Conservation (phyloP, 169 alveolate genomes). For the Eimeria falciformis region DNA sequence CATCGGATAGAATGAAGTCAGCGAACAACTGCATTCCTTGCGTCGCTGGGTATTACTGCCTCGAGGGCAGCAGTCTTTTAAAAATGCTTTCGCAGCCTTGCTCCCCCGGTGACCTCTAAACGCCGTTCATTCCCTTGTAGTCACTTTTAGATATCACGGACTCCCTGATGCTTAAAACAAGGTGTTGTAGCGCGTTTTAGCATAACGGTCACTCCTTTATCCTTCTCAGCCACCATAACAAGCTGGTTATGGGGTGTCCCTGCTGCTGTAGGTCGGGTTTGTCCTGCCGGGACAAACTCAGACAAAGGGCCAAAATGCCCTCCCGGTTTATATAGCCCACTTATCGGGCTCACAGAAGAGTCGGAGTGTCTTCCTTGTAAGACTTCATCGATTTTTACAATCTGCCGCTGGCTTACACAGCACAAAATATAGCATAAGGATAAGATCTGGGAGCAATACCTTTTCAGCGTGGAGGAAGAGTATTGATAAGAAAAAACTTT, state of each 20-base stretch:
- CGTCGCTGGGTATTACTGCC: slow-evolving; percentile 63
- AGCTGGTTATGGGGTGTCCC: too few relatives aligned
- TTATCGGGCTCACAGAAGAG: slow-evolving; percentile 15
- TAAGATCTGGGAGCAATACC: too few relatives aligned
- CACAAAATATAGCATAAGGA: too few relatives aligned
- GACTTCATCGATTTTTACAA: not conserved
- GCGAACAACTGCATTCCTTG: slow-evolving; percentile 7
- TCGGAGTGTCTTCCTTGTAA: slow-evolving; percentile 62
- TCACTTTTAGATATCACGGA: too few relatives aligned
- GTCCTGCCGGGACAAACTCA: slow-evolving; percentile 62
- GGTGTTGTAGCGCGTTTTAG: too few relatives aligned
- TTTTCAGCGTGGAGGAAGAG: too few relatives aligned
- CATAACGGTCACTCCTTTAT: too few relatives aligned
- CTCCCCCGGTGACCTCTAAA: slow-evolving; percentile 8
- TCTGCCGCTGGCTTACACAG: too few relatives aligned
- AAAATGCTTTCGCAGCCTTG: slow-evolving; percentile 69
- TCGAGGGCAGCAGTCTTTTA: slow-evolving; percentile 34
- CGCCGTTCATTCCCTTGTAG: too few relatives aligned
- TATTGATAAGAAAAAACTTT: not conserved
- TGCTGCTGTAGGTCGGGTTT: slow-evolving; percentile 37
- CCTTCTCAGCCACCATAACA: too few relatives aligned
- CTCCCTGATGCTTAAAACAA: too few relatives aligned
- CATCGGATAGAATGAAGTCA: slow-evolving; percentile 64
- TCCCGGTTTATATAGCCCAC: slow-evolving; percentile 57
- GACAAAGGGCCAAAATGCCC: slow-evolving; percentile 59